Evolutionary conservation across 129 eudicot species (phyloP).

Genomic region (Dittrichia graveolens): DNA sequence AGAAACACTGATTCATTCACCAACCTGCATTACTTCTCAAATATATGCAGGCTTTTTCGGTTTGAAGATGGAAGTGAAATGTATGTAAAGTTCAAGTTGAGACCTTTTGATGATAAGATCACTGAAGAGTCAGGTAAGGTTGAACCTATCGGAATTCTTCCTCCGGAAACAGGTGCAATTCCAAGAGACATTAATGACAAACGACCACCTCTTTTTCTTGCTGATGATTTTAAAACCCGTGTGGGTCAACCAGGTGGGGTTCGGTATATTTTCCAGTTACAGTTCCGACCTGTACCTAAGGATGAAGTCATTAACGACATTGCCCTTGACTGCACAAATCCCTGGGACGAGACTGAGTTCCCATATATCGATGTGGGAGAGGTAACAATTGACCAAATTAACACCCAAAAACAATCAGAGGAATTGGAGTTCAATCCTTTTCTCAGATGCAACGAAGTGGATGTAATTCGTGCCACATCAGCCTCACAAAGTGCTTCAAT

Average conservation of each 20-base stretch:
- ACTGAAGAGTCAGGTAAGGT: slow-evolving; percentile 70
- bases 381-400: slow-evolving; percentile 54
- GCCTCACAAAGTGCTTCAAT: slow-evolving; percentile 83
- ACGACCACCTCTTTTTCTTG: slow-evolving; percentile 71
- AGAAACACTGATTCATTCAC: slow-evolving; percentile 64
- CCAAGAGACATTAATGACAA: slow-evolving; percentile 65
- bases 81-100: slow-evolving; percentile 74
- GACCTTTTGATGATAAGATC: slow-evolving; percentile 59
- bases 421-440: slow-evolving; percentile 74
- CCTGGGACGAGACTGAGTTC: slow-evolving; percentile 68
- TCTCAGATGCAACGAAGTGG: slow-evolving; percentile 63
- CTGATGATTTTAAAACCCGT: slow-evolving; percentile 67
- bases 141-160: slow-evolving; percentile 69
- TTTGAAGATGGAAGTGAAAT: slow-evolving; percentile 75
- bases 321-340: slow-evolving; percentile 78
- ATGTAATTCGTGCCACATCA: slow-evolving; percentile 69
- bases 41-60: slow-evolving; percentile 68
- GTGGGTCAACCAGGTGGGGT: slow-evolving; percentile 75
- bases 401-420: slow-evolving; percentile 58
- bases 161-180: slow-evolving; percentile 90
- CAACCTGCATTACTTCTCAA: slow-evolving; percentile 74
- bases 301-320: slow-evolving; percentile 56
- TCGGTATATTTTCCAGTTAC: slow-evolving; percentile 64
- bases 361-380: slow-evolving; percentile 73
- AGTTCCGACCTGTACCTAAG: slow-evolving; percentile 53